Evolutionary conservation across 805 yeast genomes (phyloP), one percentile per base, ranked within the genome.

Genomic region (Kazachstania kunashirensis): DNA sequence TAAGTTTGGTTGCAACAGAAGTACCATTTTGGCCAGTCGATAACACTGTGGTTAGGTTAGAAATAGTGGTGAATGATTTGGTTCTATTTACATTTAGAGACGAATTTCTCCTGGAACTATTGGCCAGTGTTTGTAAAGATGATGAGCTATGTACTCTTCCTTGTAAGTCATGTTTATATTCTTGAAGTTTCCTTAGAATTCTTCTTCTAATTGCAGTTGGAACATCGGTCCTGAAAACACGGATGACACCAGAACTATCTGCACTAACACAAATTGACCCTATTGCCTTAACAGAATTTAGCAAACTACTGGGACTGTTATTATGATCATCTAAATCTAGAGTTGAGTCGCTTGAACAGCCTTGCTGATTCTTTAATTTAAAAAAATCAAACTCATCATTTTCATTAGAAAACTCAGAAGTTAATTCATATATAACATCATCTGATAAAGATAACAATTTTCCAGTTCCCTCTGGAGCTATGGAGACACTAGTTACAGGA

Each of bases 201-300:
- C 48, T 41, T 34, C 65, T 65, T 38, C 79, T 50, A 11, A 65
- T 57, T 9, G 51, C 48, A 35, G 72, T 65, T 0, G 92, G 80
- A 37, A 79, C 67, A 55, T 86, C 96, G 39, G 84, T 79, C 50
- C 96, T 67, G 54, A 82, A 83, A 0, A 86, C 81, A 31, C 92
- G 60, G 21, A 86, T 81, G 2, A 68, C 46, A 0, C 96, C 96
- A 16, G 65, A 59, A 38, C 72, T 73, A 57, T 86, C 96, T 0
- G 89, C 75, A 1, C 92, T 78, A 2, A 86, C 77, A 12, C 85
- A 72, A 30, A 85, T 77, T 0, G 59, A 48, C 1, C 68, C 69
- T 27, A 65, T 57, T 8, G 52, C 50, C 11, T 56, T 54, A 14
- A 48, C 53, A 20, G 50, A 52, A 15, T 57, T 48, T 23, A 60